phyloP scores from a whole-genome alignment of 345 rosid genomes.

The Eutrema heterophyllum region DNA sequence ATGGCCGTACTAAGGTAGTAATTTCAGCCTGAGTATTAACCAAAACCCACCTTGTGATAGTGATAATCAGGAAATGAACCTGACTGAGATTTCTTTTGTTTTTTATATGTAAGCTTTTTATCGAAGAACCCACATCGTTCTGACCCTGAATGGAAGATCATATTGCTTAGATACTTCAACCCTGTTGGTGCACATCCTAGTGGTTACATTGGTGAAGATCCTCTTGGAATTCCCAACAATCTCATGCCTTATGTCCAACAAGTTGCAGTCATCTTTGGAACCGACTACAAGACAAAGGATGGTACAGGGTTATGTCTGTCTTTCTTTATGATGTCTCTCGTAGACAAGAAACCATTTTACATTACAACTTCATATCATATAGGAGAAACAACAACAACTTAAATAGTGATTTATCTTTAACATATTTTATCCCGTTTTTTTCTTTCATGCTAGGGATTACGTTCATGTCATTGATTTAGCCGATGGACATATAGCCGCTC shows the following conservation, averaged over 20 bases:
- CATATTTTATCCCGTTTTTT: neutral
- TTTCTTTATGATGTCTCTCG: neutral
- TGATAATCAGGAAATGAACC: neutral
- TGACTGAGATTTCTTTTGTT: neutral
- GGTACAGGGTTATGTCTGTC: neutral
- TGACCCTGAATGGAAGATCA: slow-evolving; percentile 39
- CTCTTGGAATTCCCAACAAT: too few relatives aligned
- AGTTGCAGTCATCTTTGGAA: too few relatives aligned
- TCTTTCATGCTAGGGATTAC: slow-evolving; percentile 82
- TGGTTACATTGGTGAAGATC: too few relatives aligned
- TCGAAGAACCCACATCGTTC: slow-evolving; percentile 63
- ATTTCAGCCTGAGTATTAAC: neutral
- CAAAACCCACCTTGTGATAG: neutral
- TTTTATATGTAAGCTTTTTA: slow-evolving; percentile 55
- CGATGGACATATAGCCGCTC: slow-evolving; percentile 91
- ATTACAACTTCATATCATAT: neutral
- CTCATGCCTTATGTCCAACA: too few relatives aligned
- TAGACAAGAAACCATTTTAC: neutral
- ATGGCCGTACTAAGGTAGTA: neutral
- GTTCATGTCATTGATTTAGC: slow-evolving; percentile 92
- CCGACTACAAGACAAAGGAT: too few relatives aligned
- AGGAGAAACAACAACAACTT: too few relatives aligned
- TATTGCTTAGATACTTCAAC: too few relatives aligned
- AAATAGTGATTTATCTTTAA: neutral
- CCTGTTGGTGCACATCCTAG: too few relatives aligned